Base-by-base conservation (phyloP, 371 early-diverging fungal genomes). In the Mucor circinelloides region DNA sequence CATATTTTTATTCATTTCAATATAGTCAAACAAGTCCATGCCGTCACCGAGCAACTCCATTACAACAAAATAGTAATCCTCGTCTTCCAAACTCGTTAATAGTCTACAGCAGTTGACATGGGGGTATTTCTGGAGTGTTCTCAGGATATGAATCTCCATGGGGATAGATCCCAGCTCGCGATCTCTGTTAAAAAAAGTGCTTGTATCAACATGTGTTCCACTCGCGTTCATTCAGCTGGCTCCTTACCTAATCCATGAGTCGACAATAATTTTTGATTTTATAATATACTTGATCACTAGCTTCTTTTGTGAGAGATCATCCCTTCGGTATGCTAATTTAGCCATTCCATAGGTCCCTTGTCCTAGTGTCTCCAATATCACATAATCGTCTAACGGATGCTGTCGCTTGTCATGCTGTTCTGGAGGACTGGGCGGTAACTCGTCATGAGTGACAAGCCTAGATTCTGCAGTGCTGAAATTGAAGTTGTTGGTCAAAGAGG, bases 11-110 rank as follows among this genome's bases (percentile, higher is more conserved):
- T 86, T 87, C 59, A 86, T 44, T 65, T 93, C 93, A 17, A 92
- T 90, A 59, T 85, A 92, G 62, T 92, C 92, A 78, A 93, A 93
- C 57, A 93, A 62, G 64, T 92, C 92, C 83, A 91, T 88, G 5
- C 89, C 90, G 2, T 71, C 71, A 13, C 89, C 90, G 27, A 89
- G 88, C 1, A 88, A 52, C 21, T 76, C 79, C 87, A 89, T 90
- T 58, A 90, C 86, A 6, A 89, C 76, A 69, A 89, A 92, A 42
- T 87, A 92, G 66, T 81, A 82, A 48, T 87, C 83, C 10, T 88
- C 87, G 56, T 91, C 93, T 68, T 89, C 89, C 63, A 84, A 76
- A 60, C 77, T 83, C 10, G 82, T 81, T 27, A 79, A 83, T 82
- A 92, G 72, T 13, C 75, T 70, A 19, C 87, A 86, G 62, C 91